Conservation (phyloP, 139 green algal genomes). For the Coelastrella sp. region DNA sequence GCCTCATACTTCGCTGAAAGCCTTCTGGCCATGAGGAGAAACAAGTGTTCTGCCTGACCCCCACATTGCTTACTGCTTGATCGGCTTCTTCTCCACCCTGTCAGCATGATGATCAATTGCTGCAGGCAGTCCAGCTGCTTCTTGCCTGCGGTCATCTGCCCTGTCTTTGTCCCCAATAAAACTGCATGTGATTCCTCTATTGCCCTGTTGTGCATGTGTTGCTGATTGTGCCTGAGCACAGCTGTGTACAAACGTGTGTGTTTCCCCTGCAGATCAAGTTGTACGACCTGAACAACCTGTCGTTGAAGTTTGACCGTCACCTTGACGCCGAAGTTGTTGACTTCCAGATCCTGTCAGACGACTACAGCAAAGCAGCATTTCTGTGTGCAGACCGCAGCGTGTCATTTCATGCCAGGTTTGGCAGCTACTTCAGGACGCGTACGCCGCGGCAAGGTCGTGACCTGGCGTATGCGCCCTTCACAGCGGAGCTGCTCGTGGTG, state of each 20-base stretch:
- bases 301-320: conserved; percentile 97
- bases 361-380: conserved; percentile 97
- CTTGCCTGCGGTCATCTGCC: too few relatives aligned
- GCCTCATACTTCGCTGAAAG: conserved; percentile 43
- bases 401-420: conserved; percentile 93
- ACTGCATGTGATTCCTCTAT: too few relatives aligned
- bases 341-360: conserved; percentile 77
- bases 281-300: conserved; percentile 95
- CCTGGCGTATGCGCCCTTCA: conserved; percentile 83
- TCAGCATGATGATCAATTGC: too few relatives aligned
- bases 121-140: too few relatives aligned
- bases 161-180: too few relatives aligned
- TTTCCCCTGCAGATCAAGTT: conserved; percentile 67
- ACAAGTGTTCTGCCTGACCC: not conserved
- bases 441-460: conserved; percentile 74
- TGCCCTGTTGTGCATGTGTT: too few relatives aligned
- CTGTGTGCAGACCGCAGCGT: conserved; percentile 91
- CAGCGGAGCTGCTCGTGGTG: conserved; percentile 87
- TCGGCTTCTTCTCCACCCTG: too few relatives aligned
- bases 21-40: not conserved
- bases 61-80: too few relatives aligned
- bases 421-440: conserved; percentile 84
- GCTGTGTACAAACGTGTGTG: not conserved
- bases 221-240: not conserved
- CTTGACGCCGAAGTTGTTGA: conserved; percentile 85